Conservation (phyloP, 1,284 basidiomycete genomes). For the Ganoderma leucocontextum region DNA sequence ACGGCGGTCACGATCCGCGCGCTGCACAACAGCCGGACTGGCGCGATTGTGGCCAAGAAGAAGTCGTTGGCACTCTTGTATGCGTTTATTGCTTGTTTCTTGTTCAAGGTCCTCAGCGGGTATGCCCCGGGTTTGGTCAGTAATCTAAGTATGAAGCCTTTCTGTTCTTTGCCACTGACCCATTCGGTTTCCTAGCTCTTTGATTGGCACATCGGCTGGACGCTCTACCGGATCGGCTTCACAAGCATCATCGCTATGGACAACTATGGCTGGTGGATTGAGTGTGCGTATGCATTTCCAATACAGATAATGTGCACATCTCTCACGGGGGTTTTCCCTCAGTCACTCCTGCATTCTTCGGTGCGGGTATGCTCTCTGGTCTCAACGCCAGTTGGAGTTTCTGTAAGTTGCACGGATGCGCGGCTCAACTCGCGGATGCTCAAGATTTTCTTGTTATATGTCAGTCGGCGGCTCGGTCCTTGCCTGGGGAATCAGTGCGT, state of each 20-base stretch:
- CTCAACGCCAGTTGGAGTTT: conserved; percentile 74
- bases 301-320: neutral
- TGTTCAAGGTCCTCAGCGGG: conserved; percentile 64
- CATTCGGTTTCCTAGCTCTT: conserved; percentile 49
- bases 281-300: conserved; percentile 36
- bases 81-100: conserved; percentile 59
- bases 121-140: conserved; percentile 66
- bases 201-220: conserved; percentile 77
- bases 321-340: neutral
- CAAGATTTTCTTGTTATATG: neutral
- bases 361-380: conserved; percentile 72
- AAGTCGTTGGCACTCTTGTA: conserved; percentile 62
- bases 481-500: conserved; percentile 63
- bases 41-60: conserved; percentile 61
- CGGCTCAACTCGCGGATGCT: neutral
- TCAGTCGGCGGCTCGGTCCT: conserved; percentile 59
- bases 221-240: conserved; percentile 68
- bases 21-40: conserved; percentile 60
- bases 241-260: conserved; percentile 68
- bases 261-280: conserved; percentile 63
- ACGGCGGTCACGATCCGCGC: conserved; percentile 76
- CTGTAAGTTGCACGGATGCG: conserved; percentile 30
- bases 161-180: neutral
- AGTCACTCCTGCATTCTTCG: conserved; percentile 72
- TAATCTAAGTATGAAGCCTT: neutral